Conservation (phyloP, 768 basidiomycete species). For the Pleurotus tuber-regium region DNA sequence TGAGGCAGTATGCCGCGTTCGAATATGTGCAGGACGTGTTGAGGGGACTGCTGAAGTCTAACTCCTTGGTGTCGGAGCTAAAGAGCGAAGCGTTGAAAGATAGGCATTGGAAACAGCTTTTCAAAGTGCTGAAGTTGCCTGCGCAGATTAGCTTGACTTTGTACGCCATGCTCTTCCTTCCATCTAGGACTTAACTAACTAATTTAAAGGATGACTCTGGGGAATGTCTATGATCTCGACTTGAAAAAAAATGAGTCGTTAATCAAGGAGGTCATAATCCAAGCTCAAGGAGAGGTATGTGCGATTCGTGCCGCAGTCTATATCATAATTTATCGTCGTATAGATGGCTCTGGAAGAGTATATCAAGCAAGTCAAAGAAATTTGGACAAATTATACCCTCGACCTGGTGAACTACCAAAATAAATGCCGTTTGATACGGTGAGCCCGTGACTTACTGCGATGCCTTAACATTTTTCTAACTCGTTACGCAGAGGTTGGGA, state of each 20-base stretch:
- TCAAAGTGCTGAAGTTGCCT: constrained; percentile 80
- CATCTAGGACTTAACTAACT: neutral
- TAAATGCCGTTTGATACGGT: constrained; percentile 94
- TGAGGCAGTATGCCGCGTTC: constrained; percentile 98
- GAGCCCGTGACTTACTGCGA: constrained; percentile 14
- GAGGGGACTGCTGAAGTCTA: constrained; percentile 83
- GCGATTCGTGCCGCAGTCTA: neutral
- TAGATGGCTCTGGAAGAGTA: constrained; percentile 96
- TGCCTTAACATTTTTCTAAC: constrained; percentile 11
- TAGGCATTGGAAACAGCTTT: constrained; percentile 96
- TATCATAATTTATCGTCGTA: constrained; percentile 24
- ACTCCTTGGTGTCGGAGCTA: constrained; percentile 85
- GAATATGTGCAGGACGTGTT: constrained; percentile 96
- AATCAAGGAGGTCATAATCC: constrained; percentile 94
- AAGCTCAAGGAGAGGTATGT: constrained; percentile 93
- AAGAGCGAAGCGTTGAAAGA: constrained; percentile 98
- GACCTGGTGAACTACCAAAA: constrained; percentile 99
- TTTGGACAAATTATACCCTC: constrained; percentile 92
- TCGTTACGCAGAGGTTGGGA: constrained; percentile 98
- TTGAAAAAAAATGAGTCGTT: constrained; percentile 86
- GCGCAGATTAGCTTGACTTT: constrained; percentile 72
- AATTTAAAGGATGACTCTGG: constrained; percentile 74
- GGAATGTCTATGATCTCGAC: constrained; percentile 96
- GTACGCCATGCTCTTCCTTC: constrained; percentile 37
- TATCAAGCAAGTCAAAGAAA: constrained; percentile 94